Evolutionary conservation across 2,329 filamentous ascomycete genomes (phyloP).

Genomic region (Didymella sp.): DNA sequence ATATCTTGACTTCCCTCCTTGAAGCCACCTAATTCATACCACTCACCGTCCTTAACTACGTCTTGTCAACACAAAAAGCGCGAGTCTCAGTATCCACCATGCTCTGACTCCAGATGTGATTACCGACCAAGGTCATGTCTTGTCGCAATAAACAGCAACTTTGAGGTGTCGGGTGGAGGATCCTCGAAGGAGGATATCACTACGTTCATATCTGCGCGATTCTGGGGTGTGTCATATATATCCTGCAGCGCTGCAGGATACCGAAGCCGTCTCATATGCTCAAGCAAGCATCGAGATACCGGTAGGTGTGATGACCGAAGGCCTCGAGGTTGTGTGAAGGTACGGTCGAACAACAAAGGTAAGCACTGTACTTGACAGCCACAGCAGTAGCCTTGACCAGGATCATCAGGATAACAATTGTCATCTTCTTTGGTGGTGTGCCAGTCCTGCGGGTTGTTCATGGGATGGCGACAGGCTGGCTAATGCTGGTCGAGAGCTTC

Average conservation of each 20-base stretch:
- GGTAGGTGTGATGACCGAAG: not conserved
- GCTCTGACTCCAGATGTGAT: not conserved
- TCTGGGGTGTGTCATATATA: not conserved
- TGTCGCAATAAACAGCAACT: not conserved
- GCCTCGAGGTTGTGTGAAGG: not conserved
- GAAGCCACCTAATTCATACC: not conserved
- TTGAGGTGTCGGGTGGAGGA: not conserved
- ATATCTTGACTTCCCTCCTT: conserved; percentile 3
- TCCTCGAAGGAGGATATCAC: not conserved
- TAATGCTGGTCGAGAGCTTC: not conserved
- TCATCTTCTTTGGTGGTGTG: not conserved
- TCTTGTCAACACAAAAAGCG: not conserved
- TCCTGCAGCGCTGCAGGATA: not conserved
- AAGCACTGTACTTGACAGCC: not conserved
- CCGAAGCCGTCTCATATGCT: not conserved
- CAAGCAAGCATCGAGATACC: not conserved
- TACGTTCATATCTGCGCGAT: not conserved
- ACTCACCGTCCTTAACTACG: not conserved
- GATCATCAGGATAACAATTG: not conserved
- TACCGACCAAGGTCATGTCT: not conserved
- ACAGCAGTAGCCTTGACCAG: not conserved
- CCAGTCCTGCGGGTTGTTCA: not conserved
- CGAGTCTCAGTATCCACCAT: not conserved
- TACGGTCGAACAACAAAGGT: not conserved
- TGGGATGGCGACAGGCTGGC: not conserved